Conservation (phyloP, 2,329 filamentous ascomycete genomes). For the Aspergillus sp. region DNA sequence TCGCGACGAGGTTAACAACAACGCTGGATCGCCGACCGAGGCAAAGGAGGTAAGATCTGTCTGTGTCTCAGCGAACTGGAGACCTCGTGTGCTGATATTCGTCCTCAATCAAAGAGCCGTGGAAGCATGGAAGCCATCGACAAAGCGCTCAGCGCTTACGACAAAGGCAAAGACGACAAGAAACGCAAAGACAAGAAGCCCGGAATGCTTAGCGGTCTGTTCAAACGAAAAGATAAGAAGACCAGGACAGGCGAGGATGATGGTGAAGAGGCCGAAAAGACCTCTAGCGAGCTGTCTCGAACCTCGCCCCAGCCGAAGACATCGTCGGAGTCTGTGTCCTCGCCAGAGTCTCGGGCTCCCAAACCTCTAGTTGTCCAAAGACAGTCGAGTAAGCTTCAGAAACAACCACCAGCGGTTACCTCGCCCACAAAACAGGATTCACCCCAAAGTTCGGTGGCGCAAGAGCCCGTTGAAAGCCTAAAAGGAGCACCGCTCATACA, state of each 20-base stretch:
- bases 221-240: conserved; percentile 66
- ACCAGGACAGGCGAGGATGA: conserved; percentile 48
- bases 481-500: conserved; percentile 20
- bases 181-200: conserved; percentile 72
- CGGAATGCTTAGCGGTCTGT: conserved; percentile 69
- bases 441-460: conserved; percentile 28
- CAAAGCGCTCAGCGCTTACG: conserved; percentile 62
- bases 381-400: conserved; percentile 68
- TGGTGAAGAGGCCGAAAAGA: conserved; percentile 55
- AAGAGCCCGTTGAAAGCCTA: conserved; percentile 20
- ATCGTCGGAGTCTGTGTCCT: conserved; percentile 42
- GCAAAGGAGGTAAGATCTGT: conserved; percentile 38
- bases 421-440: conserved; percentile 43
- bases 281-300: conserved; percentile 58
- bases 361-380: conserved; percentile 50
- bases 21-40: conserved; percentile 26
- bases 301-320: conserved; percentile 46
- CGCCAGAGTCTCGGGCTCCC: conserved; percentile 34
- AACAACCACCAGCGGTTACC: conserved; percentile 54
- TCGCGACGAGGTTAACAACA: conserved; percentile 66
- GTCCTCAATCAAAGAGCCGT: conserved; percentile 50
- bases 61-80: too few relatives aligned
- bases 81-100: conserved; percentile 8
- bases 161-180: conserved; percentile 71
- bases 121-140: conserved; percentile 75